These are phyloP conservation scores for Cyberlindnera bimundalis DNA, from an alignment of 805 yeast species.

Conservation along the genomic window DNA sequence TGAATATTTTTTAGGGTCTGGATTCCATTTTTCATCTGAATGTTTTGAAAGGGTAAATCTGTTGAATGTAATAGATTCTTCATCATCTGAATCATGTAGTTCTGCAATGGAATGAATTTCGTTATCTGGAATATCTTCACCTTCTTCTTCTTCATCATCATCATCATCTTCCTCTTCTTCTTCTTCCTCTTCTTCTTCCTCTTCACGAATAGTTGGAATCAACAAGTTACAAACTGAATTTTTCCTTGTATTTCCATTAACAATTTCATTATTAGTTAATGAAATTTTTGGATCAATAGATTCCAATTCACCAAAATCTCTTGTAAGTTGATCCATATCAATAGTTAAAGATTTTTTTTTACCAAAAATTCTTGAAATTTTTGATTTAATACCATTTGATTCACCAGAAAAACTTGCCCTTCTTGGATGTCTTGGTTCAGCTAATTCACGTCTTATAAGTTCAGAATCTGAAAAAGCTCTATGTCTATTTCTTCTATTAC, in stretches of 20 bases:
- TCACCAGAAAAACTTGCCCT: constrained; percentile 22
- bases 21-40: constrained; percentile 41
- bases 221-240: no score
- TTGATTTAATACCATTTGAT: constrained; percentile 7
- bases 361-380: constrained; percentile 17
- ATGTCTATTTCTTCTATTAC: constrained; percentile 35
- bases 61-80: constrained; percentile 19
- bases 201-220: constrained; percentile 22
- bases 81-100: constrained; percentile 23
- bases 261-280: no score
- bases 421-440: constrained; percentile 22
- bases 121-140: constrained; percentile 16
- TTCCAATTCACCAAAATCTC: constrained; percentile 3
- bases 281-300: no score
- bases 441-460: constrained; percentile 25
- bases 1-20: constrained; percentile 35
- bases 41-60: constrained; percentile 3
- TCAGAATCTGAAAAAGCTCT: constrained; percentile 29
- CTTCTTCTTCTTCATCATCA: constrained; percentile 13
- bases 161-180: constrained; percentile 25
- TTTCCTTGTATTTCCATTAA: no score
- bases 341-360: constrained; percentile 9
- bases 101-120: constrained; percentile 21
- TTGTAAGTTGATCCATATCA: constrained; percentile 10
- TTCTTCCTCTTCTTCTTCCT: constrained; percentile 12